Evolutionary conservation across 768 basidiomycete species (phyloP), one percentile per base, ranked within the genome.

Genomic region (Ramaria rubella): DNA sequence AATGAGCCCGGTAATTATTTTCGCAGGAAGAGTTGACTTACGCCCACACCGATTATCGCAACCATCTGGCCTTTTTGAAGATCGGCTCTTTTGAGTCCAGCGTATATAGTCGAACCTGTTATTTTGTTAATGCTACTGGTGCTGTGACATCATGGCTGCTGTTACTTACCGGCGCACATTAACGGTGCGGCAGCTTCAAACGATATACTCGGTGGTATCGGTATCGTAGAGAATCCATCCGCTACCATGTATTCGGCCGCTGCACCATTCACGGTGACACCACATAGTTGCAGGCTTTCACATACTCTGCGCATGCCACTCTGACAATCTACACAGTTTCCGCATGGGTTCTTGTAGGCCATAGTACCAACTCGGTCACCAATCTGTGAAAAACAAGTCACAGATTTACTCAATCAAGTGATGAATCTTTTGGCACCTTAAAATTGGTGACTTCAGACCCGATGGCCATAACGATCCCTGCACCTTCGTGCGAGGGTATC

Each of bases 341-440:
- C 52, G 40, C 52, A 53, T 6, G 52, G 52, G n/a, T 53, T 23
- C 31, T 53, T 53, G 34, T 23, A 53, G n/a, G 52, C 52, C 36
- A 53, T 23, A 24, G 38, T 24, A n/a, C 52, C 52, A 3, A 53
- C 52, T 38, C 52, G 2, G 52, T 53, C 52, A 21, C 52, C 52
- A 5, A 53, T 19, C 52, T 53, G 23, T 17, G 34, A 19, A 27
- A n/a, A 31, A 15, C 24, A 30, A 23, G 49, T 9, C 17, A 26
- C 8, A 26, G 49, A 50, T 11, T 5, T 14, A 24, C 12, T 33
- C 21, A 14, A 11, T 6, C 12, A 23, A 5, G 24, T 11, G 21
- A 9, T 29, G 30, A 29, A 50, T 12, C 15, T 19, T n/a, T 38
- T n/a, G n/a, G n/a, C 40, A 38, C 52, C 52, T 53, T 53, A 3